Evolutionary conservation across 1,284 basidiomycete species (phyloP).

Genomic region (Calocybe gambosa): DNA sequence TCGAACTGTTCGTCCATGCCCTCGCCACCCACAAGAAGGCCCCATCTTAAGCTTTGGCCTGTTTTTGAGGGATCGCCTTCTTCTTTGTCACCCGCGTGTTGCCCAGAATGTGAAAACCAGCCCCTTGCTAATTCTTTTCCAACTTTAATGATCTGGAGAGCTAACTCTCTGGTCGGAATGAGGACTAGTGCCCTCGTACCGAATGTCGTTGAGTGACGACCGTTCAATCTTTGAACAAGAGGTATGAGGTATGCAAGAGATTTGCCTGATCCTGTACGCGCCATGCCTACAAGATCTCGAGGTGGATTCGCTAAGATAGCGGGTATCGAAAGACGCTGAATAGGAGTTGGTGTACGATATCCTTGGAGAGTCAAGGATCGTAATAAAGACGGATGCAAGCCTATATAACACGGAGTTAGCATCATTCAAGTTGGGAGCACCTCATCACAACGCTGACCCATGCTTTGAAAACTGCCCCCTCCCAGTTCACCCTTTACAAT

Average conservation of each 20-base stretch:
- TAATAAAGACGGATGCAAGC: constrained; percentile 78
- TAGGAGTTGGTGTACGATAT: constrained; percentile 93
- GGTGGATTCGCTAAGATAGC: constrained; percentile 81
- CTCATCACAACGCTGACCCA: constrained; percentile 62
- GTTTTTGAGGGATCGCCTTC: constrained; percentile 42
- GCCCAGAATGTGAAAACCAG: constrained; percentile 55
- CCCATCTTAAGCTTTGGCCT: constrained; percentile 81
- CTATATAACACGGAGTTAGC: constrained; percentile 32
- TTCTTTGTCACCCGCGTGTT: constrained; percentile 60
- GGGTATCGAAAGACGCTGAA: constrained; percentile 90
- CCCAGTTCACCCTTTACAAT: constrained; percentile 68
- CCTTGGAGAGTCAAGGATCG: constrained; percentile 89
- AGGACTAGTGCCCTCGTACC: constrained; percentile 88
- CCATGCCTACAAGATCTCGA: constrained; percentile 96
- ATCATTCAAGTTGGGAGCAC: background rate
- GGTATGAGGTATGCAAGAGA: constrained; percentile 96
- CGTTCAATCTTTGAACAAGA: constrained; percentile 81
- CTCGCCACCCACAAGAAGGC: constrained; percentile 94
- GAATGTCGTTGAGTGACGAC: constrained; percentile 73
- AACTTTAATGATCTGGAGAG: constrained; percentile 89
- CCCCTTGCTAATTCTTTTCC: constrained; percentile 90
- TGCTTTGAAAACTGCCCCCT: constrained; percentile 83
- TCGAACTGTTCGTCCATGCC: constrained; percentile 95
- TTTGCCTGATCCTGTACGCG: constrained; percentile 96
- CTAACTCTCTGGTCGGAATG: constrained; percentile 91